A percentile compares a stretch with the other conserved stretches of the same genome.
phyloP scores from a whole-genome alignment of 805 yeast species.

The Metschnikowia vanudenii region DNA sequence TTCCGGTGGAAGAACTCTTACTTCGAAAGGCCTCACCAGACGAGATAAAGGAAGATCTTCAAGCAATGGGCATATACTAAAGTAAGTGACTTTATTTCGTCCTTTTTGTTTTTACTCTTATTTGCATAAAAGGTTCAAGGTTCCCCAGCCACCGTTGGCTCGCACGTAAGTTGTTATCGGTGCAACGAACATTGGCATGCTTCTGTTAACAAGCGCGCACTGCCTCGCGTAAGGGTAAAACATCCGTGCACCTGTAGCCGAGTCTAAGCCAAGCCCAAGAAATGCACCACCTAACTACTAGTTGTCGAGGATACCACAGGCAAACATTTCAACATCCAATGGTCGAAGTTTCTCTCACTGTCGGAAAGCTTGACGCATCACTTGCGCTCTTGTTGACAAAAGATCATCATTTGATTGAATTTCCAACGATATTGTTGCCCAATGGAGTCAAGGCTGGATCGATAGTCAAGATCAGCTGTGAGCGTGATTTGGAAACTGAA shows the following conservation, averaged over 20 bases:
- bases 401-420: constrained; percentile 92
- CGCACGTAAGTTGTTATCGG: background rate
- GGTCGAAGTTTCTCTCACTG: constrained; percentile 92
- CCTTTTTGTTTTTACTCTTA: too few relatives aligned
- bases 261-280: background rate
- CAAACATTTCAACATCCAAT: constrained; percentile 28
- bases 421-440: constrained; percentile 92
- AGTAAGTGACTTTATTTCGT: background rate
- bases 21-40: constrained; percentile 61
- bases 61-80: constrained; percentile 52
- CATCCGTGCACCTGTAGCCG: constrained; percentile 11
- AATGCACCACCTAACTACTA: background rate
- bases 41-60: constrained; percentile 75
- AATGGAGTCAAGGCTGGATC: constrained; percentile 91
- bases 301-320: background rate
- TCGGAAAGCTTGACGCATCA: constrained; percentile 94
- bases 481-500: constrained; percentile 70
- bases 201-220: background rate
- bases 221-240: background rate
- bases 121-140: background rate
- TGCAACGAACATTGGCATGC: background rate
- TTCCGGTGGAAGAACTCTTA: constrained; percentile 32
- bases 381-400: constrained; percentile 85
- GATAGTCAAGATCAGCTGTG: constrained; percentile 81
- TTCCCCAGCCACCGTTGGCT: background rate